phyloP scores from a whole-genome alignment of 495 filamentous ascomycete genomes.

The Entonaema liquescens region DNA sequence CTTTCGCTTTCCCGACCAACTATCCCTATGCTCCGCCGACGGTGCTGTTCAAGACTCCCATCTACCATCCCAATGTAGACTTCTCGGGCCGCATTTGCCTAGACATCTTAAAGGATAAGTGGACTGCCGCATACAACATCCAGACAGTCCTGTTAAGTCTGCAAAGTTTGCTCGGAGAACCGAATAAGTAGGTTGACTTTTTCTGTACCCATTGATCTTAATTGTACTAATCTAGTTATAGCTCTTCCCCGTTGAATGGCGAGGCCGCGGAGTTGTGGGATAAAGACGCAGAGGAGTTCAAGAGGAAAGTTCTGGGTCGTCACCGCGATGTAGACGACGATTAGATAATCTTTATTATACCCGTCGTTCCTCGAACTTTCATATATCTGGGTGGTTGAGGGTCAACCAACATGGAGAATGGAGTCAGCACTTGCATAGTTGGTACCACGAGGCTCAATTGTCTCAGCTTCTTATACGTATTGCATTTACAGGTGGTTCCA shows the following conservation, averaged over 20 bases:
- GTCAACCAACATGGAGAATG: slow-evolving; percentile 48
- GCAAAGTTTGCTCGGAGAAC: slow-evolving; percentile 94
- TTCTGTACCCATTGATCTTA: background rate
- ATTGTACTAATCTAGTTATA: slow-evolving; percentile 48
- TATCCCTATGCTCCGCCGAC: slow-evolving; percentile 95
- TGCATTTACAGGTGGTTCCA: slow-evolving; percentile 42
- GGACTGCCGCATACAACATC: slow-evolving; percentile 93
- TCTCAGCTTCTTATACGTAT: slow-evolving; percentile 16
- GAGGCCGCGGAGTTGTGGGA: slow-evolving; percentile 98
- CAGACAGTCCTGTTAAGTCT: slow-evolving; percentile 91
- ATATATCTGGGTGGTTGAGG: slow-evolving; percentile 24
- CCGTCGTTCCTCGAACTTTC: slow-evolving; percentile 7
- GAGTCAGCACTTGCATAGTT: slow-evolving; percentile 45
- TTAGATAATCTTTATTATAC: slow-evolving; percentile 43
- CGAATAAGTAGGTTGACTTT: slow-evolving; percentile 81
- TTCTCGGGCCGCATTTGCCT: slow-evolving; percentile 93
- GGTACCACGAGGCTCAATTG: slow-evolving; percentile 19
- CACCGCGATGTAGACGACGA: slow-evolving; percentile 67
- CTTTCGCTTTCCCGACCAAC: slow-evolving; percentile 87
- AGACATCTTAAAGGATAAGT: slow-evolving; percentile 98
- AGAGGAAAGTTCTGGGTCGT: slow-evolving; percentile 69
- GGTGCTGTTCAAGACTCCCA: slow-evolving; percentile 91
- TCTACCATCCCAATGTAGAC: slow-evolving; percentile 94
- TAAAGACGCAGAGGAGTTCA: slow-evolving; percentile 84
- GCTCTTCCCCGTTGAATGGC: slow-evolving; percentile 92